Evolutionary conservation across 1,284 basidiomycete species (phyloP), one percentile per base, ranked within the genome.

Genomic region (Phenoliferia sp.): DNA sequence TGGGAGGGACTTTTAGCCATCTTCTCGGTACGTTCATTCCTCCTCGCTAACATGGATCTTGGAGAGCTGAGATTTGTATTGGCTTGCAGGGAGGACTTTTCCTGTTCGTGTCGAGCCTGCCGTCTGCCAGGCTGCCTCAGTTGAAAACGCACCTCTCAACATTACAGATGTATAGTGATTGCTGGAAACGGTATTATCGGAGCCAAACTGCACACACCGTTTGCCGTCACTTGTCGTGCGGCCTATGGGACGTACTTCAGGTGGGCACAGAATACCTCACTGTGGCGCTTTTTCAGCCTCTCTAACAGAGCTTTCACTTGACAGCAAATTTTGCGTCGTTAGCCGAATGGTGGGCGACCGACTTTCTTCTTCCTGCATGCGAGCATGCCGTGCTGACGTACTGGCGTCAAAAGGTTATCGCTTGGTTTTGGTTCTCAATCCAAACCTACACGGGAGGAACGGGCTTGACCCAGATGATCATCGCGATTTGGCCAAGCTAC

Each of bases 151-250:
- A 9, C 59, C 55, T 1, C 63, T 65, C 0, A 60, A 66, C 57
- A 59, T 58, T 1, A 44, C 39, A 44, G 39, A 12, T 66, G 67
- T 1, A 91, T 90, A 76, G 86, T 89, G 0, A 84, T 91, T 44
- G 81, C 90, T 10, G 87, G 87, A 68, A 83, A 90, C 6, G 87
- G 88, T 0, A 88, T 87, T 0, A 91, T 88, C 75, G 90, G 90
- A 0, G 90, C 90, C 80, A 90, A 87, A 83, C 84, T 90, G 17
- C 29, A 31, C 17, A 55, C 54, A 26, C 54, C 54, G 9, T 55
- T 55, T 31, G 54, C 54, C 17, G 54, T 55, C 6, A 55, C 54
- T 6, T 2, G n/a, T 17, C 54, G 54, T 3, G 54, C 54, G 15
- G 26, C n/a, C 2, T 55, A 29, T 75, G 90, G 90, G 0, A 90